Evolutionary conservation across 768 basidiomycete species (phyloP).

Genomic region (Pleurotus cornucopiae): DNA sequence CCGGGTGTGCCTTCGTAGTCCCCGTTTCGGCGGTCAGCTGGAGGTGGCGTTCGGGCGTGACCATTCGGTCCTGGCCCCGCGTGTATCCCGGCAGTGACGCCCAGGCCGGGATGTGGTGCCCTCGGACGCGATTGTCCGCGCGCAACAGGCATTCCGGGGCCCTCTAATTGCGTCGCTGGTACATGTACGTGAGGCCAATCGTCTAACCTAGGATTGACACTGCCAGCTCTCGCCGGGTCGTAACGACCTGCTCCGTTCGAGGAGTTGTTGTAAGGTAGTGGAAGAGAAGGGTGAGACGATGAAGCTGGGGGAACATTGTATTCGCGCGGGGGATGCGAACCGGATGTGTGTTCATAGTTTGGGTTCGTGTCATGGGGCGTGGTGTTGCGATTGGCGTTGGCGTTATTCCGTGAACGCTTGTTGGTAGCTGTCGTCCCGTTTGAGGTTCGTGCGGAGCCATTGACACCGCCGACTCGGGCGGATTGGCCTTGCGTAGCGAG

Average conservation of each 20-base stretch:
- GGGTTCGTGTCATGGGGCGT: conserved; percentile 26
- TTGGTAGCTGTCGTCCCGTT: conserved; percentile 22
- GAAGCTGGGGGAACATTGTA: conserved; percentile 49
- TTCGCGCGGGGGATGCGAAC: conserved; percentile 21
- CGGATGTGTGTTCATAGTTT: conserved; percentile 23
- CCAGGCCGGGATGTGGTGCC: conserved; percentile 7
- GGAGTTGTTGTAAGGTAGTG: conserved; percentile 28
- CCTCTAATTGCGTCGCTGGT: conserved; percentile 54
- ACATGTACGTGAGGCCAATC: conserved; percentile 50
- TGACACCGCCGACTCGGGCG: conserved; percentile 22
- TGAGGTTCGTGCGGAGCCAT: conserved; percentile 23
- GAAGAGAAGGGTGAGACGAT: conserved; percentile 53
- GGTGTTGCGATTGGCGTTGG: conserved; percentile 32
- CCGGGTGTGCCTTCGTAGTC: conserved; percentile 4
- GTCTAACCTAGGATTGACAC: not conserved
- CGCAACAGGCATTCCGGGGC: conserved; percentile 74
- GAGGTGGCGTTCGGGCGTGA: conserved; percentile 1
- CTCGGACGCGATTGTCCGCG: conserved; percentile 25
- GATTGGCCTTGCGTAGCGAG: conserved; percentile 21
- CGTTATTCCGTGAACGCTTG: conserved; percentile 42
- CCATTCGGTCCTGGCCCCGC: not conserved
- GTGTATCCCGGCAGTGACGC: conserved; percentile 5
- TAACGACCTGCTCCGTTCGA: conserved; percentile 18
- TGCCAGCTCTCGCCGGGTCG: conserved; percentile 18
- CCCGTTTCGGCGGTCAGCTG: conserved; percentile 6